A percentile compares a stretch with the other conserved stretches of the same genome.
These are phyloP conservation scores for Lepidium africanum DNA, from an alignment of 345 rosid species.

Conservation along the genomic window DNA sequence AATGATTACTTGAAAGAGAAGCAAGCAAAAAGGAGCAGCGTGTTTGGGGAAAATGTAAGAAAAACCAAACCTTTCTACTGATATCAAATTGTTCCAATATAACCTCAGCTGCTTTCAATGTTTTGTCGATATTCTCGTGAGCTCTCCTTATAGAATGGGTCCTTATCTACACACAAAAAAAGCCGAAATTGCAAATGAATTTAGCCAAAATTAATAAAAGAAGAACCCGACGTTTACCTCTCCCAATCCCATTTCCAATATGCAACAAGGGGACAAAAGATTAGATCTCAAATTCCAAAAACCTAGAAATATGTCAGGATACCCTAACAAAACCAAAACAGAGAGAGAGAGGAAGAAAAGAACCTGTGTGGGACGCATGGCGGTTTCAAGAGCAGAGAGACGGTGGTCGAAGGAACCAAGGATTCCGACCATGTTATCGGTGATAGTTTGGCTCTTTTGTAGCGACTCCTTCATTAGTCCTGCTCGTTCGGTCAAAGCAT, in stretches of 20 bases:
- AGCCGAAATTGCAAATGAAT: background rate
- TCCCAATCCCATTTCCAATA: background rate
- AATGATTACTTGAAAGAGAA: slow-evolving; percentile 17
- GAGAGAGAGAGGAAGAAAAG: background rate
- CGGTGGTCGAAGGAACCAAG: slow-evolving; percentile 97
- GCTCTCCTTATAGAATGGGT: slow-evolving; percentile 87
- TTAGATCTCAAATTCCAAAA: background rate
- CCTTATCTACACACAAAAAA: slow-evolving; percentile 44
- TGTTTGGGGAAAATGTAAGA: background rate
- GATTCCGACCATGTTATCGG: slow-evolving; percentile 87
- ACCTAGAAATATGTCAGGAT: background rate
- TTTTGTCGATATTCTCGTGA: slow-evolving; percentile 85
- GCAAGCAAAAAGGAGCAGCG: background rate
- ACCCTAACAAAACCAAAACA: background rate
- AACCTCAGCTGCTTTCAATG: slow-evolving; percentile 67
- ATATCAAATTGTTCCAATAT: slow-evolving; percentile 75
- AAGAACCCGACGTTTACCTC: background rate
- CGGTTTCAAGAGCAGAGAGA: slow-evolving; percentile 96
- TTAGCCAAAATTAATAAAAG: background rate
- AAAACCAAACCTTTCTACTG: slow-evolving; percentile 54
- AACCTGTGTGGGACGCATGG: slow-evolving; percentile 99
- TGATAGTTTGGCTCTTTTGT: slow-evolving; percentile 78
- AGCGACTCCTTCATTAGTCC: slow-evolving; percentile 55
- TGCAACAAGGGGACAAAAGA: background rate
- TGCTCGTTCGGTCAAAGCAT: slow-evolving; percentile 51